These are phyloP conservation scores for Solanum hybrid DNA, from an alignment of 305 asterid genomes.

Conservation along the genomic window DNA sequence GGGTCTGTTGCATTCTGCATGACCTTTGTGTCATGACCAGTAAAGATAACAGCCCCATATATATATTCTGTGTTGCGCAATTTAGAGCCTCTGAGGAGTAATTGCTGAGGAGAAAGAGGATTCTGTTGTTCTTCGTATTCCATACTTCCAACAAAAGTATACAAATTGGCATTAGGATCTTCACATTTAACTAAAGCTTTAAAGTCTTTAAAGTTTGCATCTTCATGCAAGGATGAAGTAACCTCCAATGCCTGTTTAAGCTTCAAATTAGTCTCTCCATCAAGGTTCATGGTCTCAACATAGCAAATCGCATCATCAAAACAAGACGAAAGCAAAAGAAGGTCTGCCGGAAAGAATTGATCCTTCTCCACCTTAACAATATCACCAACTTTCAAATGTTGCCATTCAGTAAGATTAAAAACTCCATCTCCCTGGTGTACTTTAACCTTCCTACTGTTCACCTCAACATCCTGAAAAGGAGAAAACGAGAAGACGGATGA, in stretches of 20 bases:
- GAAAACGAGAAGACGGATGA: neutral
- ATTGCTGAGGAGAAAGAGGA: constrained; percentile 80
- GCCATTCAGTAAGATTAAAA: constrained; percentile 55
- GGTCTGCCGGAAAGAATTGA: constrained; percentile 82
- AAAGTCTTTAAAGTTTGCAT: constrained; percentile 34
- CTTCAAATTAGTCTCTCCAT: constrained; percentile 83
- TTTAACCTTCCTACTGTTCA: constrained; percentile 61
- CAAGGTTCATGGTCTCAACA: constrained; percentile 90
- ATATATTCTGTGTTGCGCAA: constrained; percentile 64
- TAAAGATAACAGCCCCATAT: constrained; percentile 72
- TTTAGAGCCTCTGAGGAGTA: constrained; percentile 68
- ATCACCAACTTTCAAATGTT: constrained; percentile 63
- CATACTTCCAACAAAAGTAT: constrained; percentile 74
- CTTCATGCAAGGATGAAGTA: constrained; percentile 44
- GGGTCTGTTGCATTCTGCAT: constrained; percentile 81
- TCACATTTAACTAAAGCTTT: constrained; percentile 63
- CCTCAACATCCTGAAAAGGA: constrained; percentile 62
- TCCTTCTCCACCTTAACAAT: constrained; percentile 72
- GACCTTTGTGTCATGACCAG: constrained; percentile 87
- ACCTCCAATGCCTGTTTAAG: constrained; percentile 63
- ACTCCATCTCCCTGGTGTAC: constrained; percentile 55
- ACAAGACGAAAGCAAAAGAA: constrained; percentile 67
- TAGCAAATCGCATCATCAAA: constrained; percentile 75
- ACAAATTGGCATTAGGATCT: constrained; percentile 83
- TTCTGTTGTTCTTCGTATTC: constrained; percentile 38